Percentiles rank a stretch among this genome's conserved stretches.
Conservation (phyloP, 176 grass and related monocot species). For the Stipa capillata region DNA sequence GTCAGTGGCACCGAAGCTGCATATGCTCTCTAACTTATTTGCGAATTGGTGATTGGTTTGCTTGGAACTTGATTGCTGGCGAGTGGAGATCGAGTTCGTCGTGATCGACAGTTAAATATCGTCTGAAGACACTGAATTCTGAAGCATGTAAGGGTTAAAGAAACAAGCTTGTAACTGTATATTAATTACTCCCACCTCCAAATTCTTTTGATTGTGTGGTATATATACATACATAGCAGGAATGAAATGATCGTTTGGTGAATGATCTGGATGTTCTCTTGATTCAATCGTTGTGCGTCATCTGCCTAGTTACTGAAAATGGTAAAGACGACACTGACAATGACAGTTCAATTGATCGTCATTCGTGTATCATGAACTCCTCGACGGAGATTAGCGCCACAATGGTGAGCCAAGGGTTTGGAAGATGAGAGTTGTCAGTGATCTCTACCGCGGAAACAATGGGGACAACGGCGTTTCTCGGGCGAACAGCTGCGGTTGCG, state of each 20-base stretch:
- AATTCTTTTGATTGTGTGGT: conserved; percentile 36
- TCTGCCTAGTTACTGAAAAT: neutral
- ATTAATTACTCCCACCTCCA: conserved; percentile 13
- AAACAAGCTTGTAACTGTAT: conserved; percentile 23
- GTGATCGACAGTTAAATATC: neutral
- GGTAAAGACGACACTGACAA: too few species aligned
- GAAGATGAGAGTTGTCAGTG: too few species aligned
- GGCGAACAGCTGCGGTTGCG: neutral
- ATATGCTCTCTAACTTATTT: neutral
- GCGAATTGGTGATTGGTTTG: neutral
- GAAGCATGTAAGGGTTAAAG: neutral
- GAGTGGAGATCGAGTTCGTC: neutral
- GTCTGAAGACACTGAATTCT: neutral
- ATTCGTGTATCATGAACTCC: neutral
- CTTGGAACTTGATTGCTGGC: neutral
- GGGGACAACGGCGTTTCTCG: neutral
- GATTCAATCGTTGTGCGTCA: neutral
- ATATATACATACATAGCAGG: conserved; percentile 12
- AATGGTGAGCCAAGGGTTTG: too few species aligned
- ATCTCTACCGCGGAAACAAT: too few species aligned
- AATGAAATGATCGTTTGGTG: neutral
- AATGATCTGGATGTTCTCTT: neutral
- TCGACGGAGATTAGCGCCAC: too few species aligned
- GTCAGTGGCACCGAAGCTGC: neutral
- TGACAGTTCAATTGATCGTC: neutral